A percentile compares a stretch with the other conserved stretches of the same genome.
Conservation (phyloP, 2,329 filamentous ascomycete genomes). For the Tolypocladium sp. region DNA sequence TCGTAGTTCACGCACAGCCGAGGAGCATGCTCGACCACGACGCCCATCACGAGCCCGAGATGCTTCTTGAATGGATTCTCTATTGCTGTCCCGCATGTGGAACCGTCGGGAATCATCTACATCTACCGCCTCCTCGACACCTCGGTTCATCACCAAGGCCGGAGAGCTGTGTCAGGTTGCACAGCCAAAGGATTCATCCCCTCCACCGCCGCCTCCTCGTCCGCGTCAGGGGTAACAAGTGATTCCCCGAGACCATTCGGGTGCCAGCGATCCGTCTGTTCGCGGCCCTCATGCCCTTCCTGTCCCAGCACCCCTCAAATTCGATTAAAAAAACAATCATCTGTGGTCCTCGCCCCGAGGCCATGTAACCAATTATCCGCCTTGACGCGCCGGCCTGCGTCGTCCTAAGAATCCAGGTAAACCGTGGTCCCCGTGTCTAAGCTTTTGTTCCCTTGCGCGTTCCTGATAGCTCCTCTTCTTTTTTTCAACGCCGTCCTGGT, state of each 20-base stretch:
- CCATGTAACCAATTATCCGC: not conserved
- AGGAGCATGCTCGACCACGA: not conserved
- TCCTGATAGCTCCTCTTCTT: not conserved
- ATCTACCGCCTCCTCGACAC: not conserved
- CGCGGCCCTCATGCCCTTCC: not conserved
- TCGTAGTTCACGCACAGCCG: not conserved
- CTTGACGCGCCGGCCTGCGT: not conserved
- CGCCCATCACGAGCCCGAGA: not conserved
- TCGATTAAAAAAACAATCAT: not conserved
- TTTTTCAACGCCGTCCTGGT: slow-evolving; percentile 1
- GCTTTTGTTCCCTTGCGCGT: not conserved
- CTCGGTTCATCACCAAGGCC: not conserved
- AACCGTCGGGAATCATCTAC: not conserved
- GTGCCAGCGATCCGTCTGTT: not conserved
- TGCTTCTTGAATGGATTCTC: not conserved
- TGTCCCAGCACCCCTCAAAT: not conserved
- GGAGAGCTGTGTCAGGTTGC: not conserved
- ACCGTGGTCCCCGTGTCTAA: not conserved
- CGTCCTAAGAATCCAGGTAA: not conserved
- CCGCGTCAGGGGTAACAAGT: not conserved
- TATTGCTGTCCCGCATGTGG: not conserved
- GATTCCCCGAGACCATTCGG: not conserved
- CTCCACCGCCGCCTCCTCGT: not conserved
- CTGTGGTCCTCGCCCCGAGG: not conserved
- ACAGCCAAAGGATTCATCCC: not conserved